Percentiles rank a stretch among this genome's conserved stretches.
phyloP scores from a whole-genome alignment of 805 yeast species.

The Starmerella khaoyaiensis region DNA sequence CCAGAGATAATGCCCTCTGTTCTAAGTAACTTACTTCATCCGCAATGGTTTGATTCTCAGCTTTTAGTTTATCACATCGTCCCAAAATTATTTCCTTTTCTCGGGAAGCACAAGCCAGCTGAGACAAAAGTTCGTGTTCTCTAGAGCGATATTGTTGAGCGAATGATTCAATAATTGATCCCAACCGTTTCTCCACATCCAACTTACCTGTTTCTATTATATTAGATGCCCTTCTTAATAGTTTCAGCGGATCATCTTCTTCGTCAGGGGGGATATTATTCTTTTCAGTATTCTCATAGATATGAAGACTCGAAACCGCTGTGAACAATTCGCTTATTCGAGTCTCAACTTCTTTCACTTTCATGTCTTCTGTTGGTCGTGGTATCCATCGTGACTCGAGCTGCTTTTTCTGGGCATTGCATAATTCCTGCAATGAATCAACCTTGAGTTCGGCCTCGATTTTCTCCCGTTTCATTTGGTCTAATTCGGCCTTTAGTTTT shows the following conservation, averaged over 20 bases:
- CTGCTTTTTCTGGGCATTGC: conserved; percentile 1
- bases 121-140: conserved; percentile 13
- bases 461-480: conserved; percentile 4
- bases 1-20: conserved; percentile 16
- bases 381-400: background rate
- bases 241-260: conserved; percentile 4
- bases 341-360: conserved; percentile 2
- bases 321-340: conserved; percentile 4
- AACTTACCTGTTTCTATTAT: conserved; percentile 7
- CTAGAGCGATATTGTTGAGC: conserved; percentile 13
- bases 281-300: background rate
- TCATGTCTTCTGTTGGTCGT: background rate
- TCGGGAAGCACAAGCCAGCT: conserved; percentile 4
- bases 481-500: conserved; percentile 6
- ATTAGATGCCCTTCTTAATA: conserved; percentile 3
- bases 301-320: background rate
- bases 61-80: conserved; percentile 13
- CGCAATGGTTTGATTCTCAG: conserved; percentile 4
- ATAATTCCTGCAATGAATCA: conserved; percentile 4
- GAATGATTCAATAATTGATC: conserved; percentile 10
- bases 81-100: conserved; percentile 13
- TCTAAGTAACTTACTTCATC: conserved; percentile 12
- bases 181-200: conserved; percentile 8
- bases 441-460: background rate
- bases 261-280: background rate